phyloP scores from a whole-genome alignment of 1,284 basidiomycete genomes.

The Sporisorium sorghi region DNA sequence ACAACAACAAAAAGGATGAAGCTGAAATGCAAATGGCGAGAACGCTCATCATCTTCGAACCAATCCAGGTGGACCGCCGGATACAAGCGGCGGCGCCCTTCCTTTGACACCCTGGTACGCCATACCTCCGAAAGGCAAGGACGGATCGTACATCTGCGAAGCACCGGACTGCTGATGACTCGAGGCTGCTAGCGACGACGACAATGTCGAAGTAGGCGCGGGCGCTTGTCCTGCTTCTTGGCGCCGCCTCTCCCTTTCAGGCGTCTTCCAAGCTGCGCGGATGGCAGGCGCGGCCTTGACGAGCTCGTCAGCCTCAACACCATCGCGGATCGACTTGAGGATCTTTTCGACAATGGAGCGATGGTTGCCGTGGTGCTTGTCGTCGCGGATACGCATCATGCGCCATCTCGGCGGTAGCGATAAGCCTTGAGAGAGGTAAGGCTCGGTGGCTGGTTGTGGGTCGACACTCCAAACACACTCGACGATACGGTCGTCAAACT shows the following conservation, averaged over 20 bases:
- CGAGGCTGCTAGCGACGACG: neutral
- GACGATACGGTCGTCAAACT: slow-evolving; percentile 91
- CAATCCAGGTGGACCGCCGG: slow-evolving; percentile 32
- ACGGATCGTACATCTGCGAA: slow-evolving; percentile 13
- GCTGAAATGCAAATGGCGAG: neutral
- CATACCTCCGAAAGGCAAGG: slow-evolving; percentile 41
- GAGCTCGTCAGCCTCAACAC: slow-evolving; percentile 61
- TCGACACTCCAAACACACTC: slow-evolving; percentile 87
- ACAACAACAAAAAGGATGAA: slow-evolving; percentile 24
- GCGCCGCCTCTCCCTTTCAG: slow-evolving; percentile 42
- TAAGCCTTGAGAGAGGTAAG: slow-evolving; percentile 26
- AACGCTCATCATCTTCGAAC: slow-evolving; percentile 26
- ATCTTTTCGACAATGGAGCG: slow-evolving; percentile 62
- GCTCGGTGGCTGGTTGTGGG: slow-evolving; percentile 57
- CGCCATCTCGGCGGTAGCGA: slow-evolving; percentile 61
- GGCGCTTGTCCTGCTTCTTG: slow-evolving; percentile 31
- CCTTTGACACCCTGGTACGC: slow-evolving; percentile 47
- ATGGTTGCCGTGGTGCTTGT: slow-evolving; percentile 67
- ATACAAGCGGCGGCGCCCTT: slow-evolving; percentile 38
- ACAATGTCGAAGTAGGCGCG: slow-evolving; percentile 4
- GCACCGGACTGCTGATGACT: slow-evolving; percentile 1
- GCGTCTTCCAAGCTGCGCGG: slow-evolving; percentile 60
- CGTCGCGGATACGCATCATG: slow-evolving; percentile 64
- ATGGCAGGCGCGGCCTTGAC: slow-evolving; percentile 53
- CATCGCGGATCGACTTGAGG: slow-evolving; percentile 62